phyloP scores from a whole-genome alignment of 768 basidiomycete genomes.

The Myochromella boudieri region DNA sequence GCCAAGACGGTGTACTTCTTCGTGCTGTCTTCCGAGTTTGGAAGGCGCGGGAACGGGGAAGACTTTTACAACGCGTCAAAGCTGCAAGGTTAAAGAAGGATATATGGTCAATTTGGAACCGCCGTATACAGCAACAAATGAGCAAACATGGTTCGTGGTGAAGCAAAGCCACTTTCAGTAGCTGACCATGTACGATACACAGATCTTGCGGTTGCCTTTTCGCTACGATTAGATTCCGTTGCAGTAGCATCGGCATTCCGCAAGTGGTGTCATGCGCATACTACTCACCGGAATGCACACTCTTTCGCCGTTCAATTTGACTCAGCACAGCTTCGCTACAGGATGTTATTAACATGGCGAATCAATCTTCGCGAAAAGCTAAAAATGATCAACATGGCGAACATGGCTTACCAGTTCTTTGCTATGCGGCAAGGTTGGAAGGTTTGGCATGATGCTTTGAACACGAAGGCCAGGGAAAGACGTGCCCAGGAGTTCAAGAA shows the following conservation, averaged over 20 bases:
- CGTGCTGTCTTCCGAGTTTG: constrained; percentile 62
- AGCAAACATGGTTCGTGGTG: constrained; percentile 44
- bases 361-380: constrained; percentile 48
- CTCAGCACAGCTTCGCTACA: constrained; percentile 36
- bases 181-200: constrained; percentile 5
- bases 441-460: constrained; percentile 46
- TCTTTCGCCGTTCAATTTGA: constrained; percentile 52
- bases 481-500: constrained; percentile 44
- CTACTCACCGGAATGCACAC: constrained; percentile 44
- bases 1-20: constrained; percentile 58
- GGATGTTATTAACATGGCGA: constrained; percentile 54
- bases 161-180: too few species aligned
- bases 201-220: constrained; percentile 55
- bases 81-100: constrained; percentile 42
- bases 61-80: constrained; percentile 53
- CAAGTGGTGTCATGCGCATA: constrained; percentile 45
- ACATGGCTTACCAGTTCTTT: constrained; percentile 52
- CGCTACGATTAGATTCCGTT: constrained; percentile 41
- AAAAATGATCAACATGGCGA: constrained; percentile 53
- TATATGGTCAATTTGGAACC: constrained; percentile 52
- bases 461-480: constrained; percentile 42
- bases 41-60: constrained; percentile 67
- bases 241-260: constrained; percentile 34
- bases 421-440: constrained; percentile 46
- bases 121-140: constrained; percentile 36